Evolutionary conservation across 768 basidiomycete genomes (phyloP).

Genomic region (Amylocystis lapponica): DNA sequence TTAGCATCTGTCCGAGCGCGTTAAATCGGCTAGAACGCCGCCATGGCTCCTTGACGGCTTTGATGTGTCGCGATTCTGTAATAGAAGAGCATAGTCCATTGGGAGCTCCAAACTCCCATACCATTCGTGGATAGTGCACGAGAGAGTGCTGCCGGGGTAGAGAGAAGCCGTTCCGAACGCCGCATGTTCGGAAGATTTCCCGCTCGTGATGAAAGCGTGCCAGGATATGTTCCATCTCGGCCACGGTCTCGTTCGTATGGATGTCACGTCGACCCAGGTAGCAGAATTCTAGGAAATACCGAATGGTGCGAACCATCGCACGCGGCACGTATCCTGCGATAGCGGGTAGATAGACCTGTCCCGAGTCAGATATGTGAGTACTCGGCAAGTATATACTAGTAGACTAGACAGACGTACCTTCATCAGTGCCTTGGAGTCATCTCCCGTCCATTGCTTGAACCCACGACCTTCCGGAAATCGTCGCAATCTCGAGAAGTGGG

Average conservation of each 20-base stretch:
- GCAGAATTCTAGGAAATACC: conserved; percentile 15
- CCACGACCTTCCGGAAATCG: conserved; percentile 11
- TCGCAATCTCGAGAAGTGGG: conserved; percentile 10
- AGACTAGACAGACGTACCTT: conserved; percentile 6
- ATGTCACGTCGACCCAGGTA: conserved; percentile 11
- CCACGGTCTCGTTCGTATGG: neutral
- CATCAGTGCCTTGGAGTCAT: conserved; percentile 20
- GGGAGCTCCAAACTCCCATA: conserved; percentile 16
- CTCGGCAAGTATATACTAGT: neutral
- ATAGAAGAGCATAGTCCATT: conserved; percentile 22
- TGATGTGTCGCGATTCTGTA: conserved; percentile 20
- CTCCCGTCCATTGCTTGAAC: conserved; percentile 19
- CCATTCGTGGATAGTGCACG: conserved; percentile 12
- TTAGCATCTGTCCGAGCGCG: conserved; percentile 18
- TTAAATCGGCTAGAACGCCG: conserved; percentile 13
- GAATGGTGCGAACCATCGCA: conserved; percentile 6
- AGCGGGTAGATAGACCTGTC: conserved; percentile 15
- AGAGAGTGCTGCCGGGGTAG: conserved; percentile 18
- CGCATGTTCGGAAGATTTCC: conserved; percentile 7
- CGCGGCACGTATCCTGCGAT: conserved; percentile 8
- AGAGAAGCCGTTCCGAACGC: conserved; percentile 10
- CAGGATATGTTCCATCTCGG: conserved; percentile 8
- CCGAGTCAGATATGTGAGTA: neutral
- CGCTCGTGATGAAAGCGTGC: conserved; percentile 7
- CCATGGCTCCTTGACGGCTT: conserved; percentile 19